Evolutionary conservation across 306 rosid genomes (phyloP), one percentile per base, ranked within the genome.

Genomic region (Cercis canadensis): DNA sequence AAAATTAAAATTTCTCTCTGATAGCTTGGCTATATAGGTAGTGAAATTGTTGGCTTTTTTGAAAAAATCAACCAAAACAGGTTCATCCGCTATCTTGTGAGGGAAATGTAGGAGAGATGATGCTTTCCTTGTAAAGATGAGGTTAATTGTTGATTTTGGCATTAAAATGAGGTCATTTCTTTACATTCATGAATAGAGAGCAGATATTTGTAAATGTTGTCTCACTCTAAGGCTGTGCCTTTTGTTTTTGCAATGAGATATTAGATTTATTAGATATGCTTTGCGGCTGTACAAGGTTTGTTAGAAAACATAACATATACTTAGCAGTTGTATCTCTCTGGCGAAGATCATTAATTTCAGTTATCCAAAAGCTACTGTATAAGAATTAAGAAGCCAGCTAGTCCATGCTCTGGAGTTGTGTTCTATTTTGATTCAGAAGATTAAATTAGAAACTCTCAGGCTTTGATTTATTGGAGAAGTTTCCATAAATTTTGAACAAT

Each of bases 161-260:
- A 82, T 65, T 80, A 74, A 87, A 83, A 82, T 72, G 88, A 80
- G 86, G 80, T 62, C 73, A 80, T 83, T 81, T 59, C 82, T 63
- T 75, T 78, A 84, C 79, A 70, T 76, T 82, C 77, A 80, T 74
- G 82, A 83, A 84, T 78, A 81, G 86, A 78, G 86, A 75, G 84
- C 81, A 69, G 81, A 81, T 86, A 74, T 76, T 62, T 90, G 98
- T 87, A 88, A 78, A 88, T 88, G 84, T 77, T 75, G 72, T 79
- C 73, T 75, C 72, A 65, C 75, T 76, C 58, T 60, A 81, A 85
- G 85, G 80, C 58, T 57, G 69, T 79, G 75, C 53, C 57, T 55
- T 49, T 83, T 75, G 64, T 77, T 70, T 78, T 52, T 68, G 67
- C 63, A 62, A 55, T 79, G 73, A 82, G 79, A 79, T 84, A 77